phyloP scores from a whole-genome alignment of 495 filamentous ascomycete species.

The Aspergillus sparsus region DNA sequence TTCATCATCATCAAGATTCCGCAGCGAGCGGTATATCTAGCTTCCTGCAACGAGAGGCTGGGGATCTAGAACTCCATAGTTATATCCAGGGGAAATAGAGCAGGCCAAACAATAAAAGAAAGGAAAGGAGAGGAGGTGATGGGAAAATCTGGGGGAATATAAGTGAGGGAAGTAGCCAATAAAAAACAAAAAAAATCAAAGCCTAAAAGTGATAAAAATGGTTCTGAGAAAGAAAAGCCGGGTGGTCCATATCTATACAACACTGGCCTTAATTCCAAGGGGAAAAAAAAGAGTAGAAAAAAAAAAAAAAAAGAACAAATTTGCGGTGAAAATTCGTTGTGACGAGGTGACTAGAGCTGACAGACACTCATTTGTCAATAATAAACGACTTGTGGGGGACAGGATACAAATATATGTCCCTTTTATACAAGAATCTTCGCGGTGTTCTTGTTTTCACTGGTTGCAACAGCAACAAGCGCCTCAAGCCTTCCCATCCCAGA shows the following conservation, averaged over 20 bases:
- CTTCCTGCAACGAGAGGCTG: slow-evolving; percentile 23
- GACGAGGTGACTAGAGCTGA: too few relatives aligned
- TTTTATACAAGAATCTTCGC: slow-evolving; percentile 44
- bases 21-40: slow-evolving; percentile 21
- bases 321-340: background rate
- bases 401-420: background rate
- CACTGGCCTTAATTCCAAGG: slow-evolving; percentile 18
- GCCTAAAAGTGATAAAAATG: slow-evolving; percentile 13
- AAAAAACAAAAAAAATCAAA: slow-evolving; percentile 10
- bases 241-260: slow-evolving; percentile 18
- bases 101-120: background rate
- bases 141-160: background rate
- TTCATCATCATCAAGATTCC: slow-evolving; percentile 39
- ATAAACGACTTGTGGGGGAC: background rate
- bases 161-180: background rate
- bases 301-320: background rate
- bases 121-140: background rate
- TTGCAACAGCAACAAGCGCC: slow-evolving; percentile 86
- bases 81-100: slow-evolving; percentile 17
- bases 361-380: too few relatives aligned
- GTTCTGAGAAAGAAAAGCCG: background rate
- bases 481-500: slow-evolving; percentile 72
- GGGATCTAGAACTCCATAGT: slow-evolving; percentile 25
- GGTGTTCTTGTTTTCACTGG: slow-evolving; percentile 70
- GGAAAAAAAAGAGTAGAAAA: slow-evolving; percentile 16